Evolutionary conservation across 106 monocot genomes (phyloP).

Genomic region (Triglochin maritima): DNA sequence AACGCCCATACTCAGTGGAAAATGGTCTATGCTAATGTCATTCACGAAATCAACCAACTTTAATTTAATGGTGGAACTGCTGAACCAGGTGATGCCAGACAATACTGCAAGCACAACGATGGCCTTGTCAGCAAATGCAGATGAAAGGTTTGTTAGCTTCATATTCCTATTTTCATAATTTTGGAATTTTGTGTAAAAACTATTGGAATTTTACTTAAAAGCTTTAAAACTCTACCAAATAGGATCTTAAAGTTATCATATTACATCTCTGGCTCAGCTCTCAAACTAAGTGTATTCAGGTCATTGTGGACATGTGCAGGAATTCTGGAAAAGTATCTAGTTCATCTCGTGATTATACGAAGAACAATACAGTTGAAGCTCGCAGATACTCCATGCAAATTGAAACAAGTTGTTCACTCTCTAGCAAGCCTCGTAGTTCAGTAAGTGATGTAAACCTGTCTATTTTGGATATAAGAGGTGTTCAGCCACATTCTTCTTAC

Average conservation of each 20-base stretch:
- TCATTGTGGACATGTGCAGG: slow-evolving; percentile 15
- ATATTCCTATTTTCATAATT: no score
- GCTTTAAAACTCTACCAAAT: no score
- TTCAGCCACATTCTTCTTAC: slow-evolving; percentile 23
- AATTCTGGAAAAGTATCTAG: slow-evolving; percentile 9
- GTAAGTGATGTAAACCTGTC: slow-evolving; percentile 32
- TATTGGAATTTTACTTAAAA: no score
- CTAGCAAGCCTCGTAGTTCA: slow-evolving; percentile 30
- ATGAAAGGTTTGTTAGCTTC: slow-evolving; percentile 1
- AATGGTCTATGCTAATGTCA: no score
- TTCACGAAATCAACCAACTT: no score
- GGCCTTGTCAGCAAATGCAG: slow-evolving; percentile 21
- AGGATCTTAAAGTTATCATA: no score
- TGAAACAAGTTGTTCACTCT: slow-evolving; percentile 16
- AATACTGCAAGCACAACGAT: slow-evolving; percentile 18
- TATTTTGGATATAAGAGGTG: slow-evolving; percentile 34
- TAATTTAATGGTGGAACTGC: neutral
- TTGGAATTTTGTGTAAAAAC: no score
- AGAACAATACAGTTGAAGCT: slow-evolving; percentile 16
- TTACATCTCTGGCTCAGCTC: no score
- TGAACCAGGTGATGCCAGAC: slow-evolving; percentile 32
- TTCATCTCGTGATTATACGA: slow-evolving; percentile 13
- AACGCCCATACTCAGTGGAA: no score
- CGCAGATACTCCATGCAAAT: slow-evolving; percentile 11
- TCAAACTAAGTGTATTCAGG: no score